A percentile compares a stretch with the other conserved stretches of the same genome.
Conservation (phyloP, 257 asterid species). For the Plectranthus barbatus region DNA sequence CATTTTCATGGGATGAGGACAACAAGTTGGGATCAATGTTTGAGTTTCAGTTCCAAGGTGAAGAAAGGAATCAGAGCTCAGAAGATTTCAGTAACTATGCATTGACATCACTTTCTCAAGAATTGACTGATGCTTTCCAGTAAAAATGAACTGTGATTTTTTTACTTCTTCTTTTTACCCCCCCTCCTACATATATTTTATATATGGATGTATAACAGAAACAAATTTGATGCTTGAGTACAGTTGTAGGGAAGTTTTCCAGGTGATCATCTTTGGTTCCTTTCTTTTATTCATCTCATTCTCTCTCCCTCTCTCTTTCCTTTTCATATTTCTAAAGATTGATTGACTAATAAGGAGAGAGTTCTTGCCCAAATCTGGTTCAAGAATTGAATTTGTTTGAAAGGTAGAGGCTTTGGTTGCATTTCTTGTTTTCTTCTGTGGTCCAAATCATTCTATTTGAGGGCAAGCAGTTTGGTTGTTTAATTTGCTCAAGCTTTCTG, state of each 20-base stretch:
- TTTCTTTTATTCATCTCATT: background rate
- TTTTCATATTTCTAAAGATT: background rate
- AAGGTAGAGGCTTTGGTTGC: background rate
- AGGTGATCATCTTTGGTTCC: conserved; percentile 16
- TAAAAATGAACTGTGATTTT: conserved; percentile 4
- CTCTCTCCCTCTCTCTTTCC: background rate
- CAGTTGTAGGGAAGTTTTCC: conserved; percentile 19
- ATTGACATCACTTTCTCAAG: conserved; percentile 36
- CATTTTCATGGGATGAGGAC: conserved; percentile 37
- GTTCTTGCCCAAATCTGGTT: conserved; percentile 12
- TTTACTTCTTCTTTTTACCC: background rate
- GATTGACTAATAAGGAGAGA: conserved; percentile 7
- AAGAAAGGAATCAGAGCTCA: conserved; percentile 24
- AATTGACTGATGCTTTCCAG: conserved; percentile 22
- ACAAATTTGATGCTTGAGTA: conserved; percentile 10
- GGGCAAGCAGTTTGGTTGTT: conserved; percentile 15
- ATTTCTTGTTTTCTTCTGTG: background rate
- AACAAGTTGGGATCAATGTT: conserved; percentile 34
- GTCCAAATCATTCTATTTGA: conserved; percentile 1
- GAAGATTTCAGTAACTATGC: conserved; percentile 40
- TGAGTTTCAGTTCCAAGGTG: conserved; percentile 30
- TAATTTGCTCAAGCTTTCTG: conserved; percentile 8
- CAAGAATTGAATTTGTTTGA: conserved; percentile 16
- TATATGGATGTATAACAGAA: background rate
- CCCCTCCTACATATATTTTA: background rate